Base-by-base conservation (phyloP, 805 yeast genomes). In the Metschnikowia cerradonensis region DNA sequence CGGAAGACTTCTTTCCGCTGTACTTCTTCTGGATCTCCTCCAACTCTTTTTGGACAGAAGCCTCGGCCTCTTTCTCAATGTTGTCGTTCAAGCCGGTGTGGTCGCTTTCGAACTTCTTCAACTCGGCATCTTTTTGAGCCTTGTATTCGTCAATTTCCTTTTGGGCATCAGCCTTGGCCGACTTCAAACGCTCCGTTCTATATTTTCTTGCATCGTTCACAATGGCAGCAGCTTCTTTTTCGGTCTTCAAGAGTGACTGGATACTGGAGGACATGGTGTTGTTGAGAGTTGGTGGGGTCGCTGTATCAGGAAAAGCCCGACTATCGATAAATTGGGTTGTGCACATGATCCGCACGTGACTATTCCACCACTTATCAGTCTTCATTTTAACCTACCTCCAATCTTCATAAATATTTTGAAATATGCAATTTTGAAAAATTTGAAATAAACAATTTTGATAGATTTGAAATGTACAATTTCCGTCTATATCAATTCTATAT, bases 211-310 rank as follows among this genome's bases (percentile, higher is more conserved):
- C 97, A 67, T 87, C 86, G 63, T 91, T 80, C 54, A 94, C 98
- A 57, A 91, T 88, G 61, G 85, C 91, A 61, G 96, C 97, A n/a
- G 99, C 98, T 63, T 89, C 92, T 73, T 88, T 90, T 76, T 94
- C 99, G 55, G 98, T 96, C 78, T 87, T 64, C 57, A 64, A 63
- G 49, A 64, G 61, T 33, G 67, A 61, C 54, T 64, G 68, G 53
- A 64, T 64, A 32, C 67, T 64, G 42, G 68, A 61, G 13, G 67
- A 63, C 67, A 61, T 63, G 37, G 22, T 37, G 51, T 14, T 40
- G 51, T 40, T 41, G 45, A 7, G 37, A 15, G 36, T 47, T 40
- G 13, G 14, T 19, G 26, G 33, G 35, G 52, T 19, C 48, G 47
- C 49, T 39, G 45, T 47, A 52, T 49, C 52, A 41, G 49, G 44